phyloP scores from a whole-genome alignment of 202 grass and related monocot species.

The Alloteropsis angusta region DNA sequence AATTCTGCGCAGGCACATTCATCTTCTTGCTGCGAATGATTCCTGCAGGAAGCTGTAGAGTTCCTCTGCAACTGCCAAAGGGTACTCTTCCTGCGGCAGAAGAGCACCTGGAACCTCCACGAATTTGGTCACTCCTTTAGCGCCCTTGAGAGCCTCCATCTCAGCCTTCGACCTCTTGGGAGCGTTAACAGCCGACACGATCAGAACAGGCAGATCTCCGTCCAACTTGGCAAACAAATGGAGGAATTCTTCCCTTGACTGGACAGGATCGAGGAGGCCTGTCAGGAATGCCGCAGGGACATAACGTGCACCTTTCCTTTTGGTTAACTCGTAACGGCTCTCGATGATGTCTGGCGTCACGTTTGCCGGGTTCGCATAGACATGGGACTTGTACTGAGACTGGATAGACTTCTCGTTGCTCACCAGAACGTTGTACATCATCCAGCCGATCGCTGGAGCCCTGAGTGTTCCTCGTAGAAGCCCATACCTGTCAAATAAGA shows the following conservation, averaged over 20 bases:
- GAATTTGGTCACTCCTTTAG: conserved; percentile 67
- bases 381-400: conserved; percentile 94
- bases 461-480: conserved; percentile 75
- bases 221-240: conserved; percentile 63
- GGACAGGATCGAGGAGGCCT: conserved; percentile 79
- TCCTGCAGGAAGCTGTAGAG: conserved; percentile 61
- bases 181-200: conserved; percentile 45
- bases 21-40: conserved; percentile 23
- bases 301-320: conserved; percentile 68
- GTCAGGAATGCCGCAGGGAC: conserved; percentile 87
- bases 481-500: conserved; percentile 52
- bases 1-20: not conserved
- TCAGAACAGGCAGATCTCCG: conserved; percentile 44
- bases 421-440: conserved; percentile 94
- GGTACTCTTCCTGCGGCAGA: conserved; percentile 92
- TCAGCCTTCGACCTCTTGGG: conserved; percentile 92
- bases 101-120: conserved; percentile 82
- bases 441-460: conserved; percentile 70
- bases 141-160: conserved; percentile 68
- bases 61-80: conserved; percentile 56
- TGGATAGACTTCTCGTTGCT: conserved; percentile 93
- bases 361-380: conserved; percentile 75
- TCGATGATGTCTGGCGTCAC: conserved; percentile 65
- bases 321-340: conserved; percentile 73
- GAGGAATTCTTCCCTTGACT: conserved; percentile 73